phyloP scores from a whole-genome alignment of 2,329 filamentous ascomycete genomes.

The Cladophialophora immunda region DNA sequence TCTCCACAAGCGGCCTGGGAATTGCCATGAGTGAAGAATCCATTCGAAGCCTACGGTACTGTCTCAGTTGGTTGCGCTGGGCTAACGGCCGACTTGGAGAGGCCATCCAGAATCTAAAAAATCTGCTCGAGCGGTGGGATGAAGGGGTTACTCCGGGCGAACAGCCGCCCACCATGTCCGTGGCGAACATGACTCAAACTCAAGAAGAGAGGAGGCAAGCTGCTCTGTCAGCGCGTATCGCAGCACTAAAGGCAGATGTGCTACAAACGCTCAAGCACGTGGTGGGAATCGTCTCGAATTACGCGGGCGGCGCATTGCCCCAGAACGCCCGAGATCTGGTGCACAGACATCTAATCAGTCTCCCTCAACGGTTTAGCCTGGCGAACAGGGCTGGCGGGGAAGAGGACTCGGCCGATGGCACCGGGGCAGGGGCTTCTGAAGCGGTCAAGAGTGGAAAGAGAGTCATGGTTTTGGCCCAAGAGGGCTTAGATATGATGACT shows the following conservation, averaged over 20 bases:
- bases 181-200: constrained; percentile 38
- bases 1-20: constrained; percentile 88
- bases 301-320: constrained; percentile 88
- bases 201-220: constrained; percentile 56
- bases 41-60: constrained; percentile 83
- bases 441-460: constrained; percentile 71
- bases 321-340: constrained; percentile 88
- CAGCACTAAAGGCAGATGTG: constrained; percentile 72
- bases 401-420: constrained; percentile 54
- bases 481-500: constrained; percentile 92
- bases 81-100: constrained; percentile 83
- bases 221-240: constrained; percentile 68
- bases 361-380: constrained; percentile 82
- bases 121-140: constrained; percentile 83
- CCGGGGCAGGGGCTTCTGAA: constrained; percentile 48
- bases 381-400: constrained; percentile 65
- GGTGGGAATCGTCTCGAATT: constrained; percentile 84
- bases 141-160: constrained; percentile 49
- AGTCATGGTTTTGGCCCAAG: constrained; percentile 84
- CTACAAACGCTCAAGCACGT: constrained; percentile 82
- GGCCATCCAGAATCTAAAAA: constrained; percentile 76
- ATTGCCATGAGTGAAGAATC: constrained; percentile 92
- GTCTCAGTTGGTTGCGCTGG: constrained; percentile 79
- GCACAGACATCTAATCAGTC: constrained; percentile 79
- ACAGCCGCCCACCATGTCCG: constrained; percentile 42